Evolutionary conservation across 2,329 filamentous ascomycete genomes (phyloP).

Genomic region (Alternaria metachromatica): DNA sequence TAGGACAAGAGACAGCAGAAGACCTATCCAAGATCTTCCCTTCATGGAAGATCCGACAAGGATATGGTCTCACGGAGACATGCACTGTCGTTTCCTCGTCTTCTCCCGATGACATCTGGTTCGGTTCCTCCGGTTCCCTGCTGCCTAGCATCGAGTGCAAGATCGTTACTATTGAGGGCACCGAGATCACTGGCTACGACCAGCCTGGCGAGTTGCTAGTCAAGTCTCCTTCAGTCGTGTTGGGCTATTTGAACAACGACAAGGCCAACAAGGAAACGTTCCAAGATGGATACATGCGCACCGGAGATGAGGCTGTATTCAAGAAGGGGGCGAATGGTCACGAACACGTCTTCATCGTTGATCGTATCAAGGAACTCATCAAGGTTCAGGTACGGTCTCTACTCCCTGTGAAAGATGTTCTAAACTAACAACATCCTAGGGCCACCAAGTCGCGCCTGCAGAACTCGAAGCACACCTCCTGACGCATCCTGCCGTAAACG

Average conservation of each 20-base stretch:
- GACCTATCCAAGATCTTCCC: slow-evolving; percentile 69
- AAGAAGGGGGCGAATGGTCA: slow-evolving; percentile 66
- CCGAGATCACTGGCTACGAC: slow-evolving; percentile 71
- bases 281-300: slow-evolving; percentile 77
- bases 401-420: not conserved
- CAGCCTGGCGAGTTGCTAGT: slow-evolving; percentile 75
- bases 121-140: slow-evolving; percentile 75
- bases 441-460: slow-evolving; percentile 81
- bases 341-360: slow-evolving; percentile 85
- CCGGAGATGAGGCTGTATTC: slow-evolving; percentile 75
- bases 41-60: slow-evolving; percentile 70
- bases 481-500: slow-evolving; percentile 74
- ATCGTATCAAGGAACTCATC: slow-evolving; percentile 80
- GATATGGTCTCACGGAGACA: slow-evolving; percentile 82
- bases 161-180: slow-evolving; percentile 71
- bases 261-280: slow-evolving; percentile 85
- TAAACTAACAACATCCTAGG: slow-evolving; percentile 54
- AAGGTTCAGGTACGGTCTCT: slow-evolving; percentile 71
- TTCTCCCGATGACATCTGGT: slow-evolving; percentile 67
- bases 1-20: slow-evolving; percentile 74
- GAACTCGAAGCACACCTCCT: slow-evolving; percentile 83
- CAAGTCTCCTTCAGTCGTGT: slow-evolving; percentile 67
- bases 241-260: slow-evolving; percentile 88
- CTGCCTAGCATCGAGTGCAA: slow-evolving; percentile 70
- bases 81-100: slow-evolving; percentile 71